Base-by-base conservation (phyloP, 1,284 basidiomycete species). In the Pseudozyma thailandica region DNA sequence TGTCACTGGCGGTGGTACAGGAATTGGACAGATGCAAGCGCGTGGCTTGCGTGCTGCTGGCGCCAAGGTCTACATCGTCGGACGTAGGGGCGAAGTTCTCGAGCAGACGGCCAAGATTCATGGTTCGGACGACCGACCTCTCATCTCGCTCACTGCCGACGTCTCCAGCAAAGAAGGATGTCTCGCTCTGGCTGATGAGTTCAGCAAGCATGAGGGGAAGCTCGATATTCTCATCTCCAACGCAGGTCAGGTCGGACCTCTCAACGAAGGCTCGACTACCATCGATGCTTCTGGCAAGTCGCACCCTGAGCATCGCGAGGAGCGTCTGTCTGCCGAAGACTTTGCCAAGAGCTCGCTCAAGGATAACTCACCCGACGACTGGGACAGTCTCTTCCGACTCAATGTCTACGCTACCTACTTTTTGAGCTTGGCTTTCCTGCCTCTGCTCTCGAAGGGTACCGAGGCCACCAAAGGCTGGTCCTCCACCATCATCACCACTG, bases 1-100 rank as follows among this genome's bases (percentile, higher is more conserved):
- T 30, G 89, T 92, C 28, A 90, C 91, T 0, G 91, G 91, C 41
- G 91, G 91, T 6, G 91, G 90, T 23, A 91, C 90, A 0, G 91
- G 91, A 2, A 92, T 92, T 44, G 84, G 84, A 6, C 82, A 89
- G 61, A 90, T 90, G 88, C 91, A 91, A 56, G 86, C 91, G 6
- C 86, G 87, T 53, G 90, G 90, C 4, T 86, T 93, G 15, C 90
- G 90, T 10, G 87, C 88, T 21, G 90, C 89, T 73, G 91, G 91
- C 2, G 91, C 91, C 15, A 90, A 89, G 69, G 91, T 93, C 15
- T 93, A 84, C 87, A 90, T 88, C 27, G 84, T 75, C 33, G 64
- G 53, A 26, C 57, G 62, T 16, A 39, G 73, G 25, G 45, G 16
- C 4, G 72, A 70, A 21, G 64, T 78, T 16, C 53, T 77, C 38